phyloP scores from a whole-genome alignment of 208 protist genomes.

The Acanthamoeba royreba region DNA sequence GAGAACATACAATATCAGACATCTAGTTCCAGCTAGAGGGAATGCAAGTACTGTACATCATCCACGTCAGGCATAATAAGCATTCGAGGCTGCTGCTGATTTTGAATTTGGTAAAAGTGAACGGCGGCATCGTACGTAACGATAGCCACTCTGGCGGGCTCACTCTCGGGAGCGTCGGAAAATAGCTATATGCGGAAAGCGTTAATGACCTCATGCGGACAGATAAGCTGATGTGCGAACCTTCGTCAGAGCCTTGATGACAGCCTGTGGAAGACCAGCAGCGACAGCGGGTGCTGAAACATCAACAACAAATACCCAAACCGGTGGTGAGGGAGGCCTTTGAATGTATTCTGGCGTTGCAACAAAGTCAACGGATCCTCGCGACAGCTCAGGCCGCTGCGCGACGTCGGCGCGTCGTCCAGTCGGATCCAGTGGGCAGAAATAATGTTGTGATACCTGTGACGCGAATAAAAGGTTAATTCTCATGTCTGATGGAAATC shows the following conservation, averaged over 20 bases:
- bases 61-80: slow-evolving; percentile 77
- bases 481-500: no score
- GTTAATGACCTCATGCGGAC: neutral
- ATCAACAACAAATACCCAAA: slow-evolving; percentile 94
- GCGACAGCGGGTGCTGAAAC: slow-evolving; percentile 75
- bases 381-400: slow-evolving; percentile 48
- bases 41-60: neutral
- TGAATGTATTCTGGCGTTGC: slow-evolving; percentile 93
- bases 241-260: slow-evolving; percentile 13
- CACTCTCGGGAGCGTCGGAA: neutral
- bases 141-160: slow-evolving; percentile 47
- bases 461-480: neutral
- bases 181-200: neutral
- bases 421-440: slow-evolving; percentile 20
- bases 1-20: neutral
- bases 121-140: slow-evolving; percentile 87
- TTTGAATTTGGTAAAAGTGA: slow-evolving; percentile 91
- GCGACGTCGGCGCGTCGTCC: neutral
- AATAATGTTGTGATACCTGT: neutral
- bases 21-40: neutral
- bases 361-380: slow-evolving; percentile 89
- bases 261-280: neutral
- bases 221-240: neutral
- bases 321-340: slow-evolving; percentile 81
- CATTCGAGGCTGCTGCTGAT: slow-evolving; percentile 84